These are phyloP conservation scores for Colletotrichum chlorophyti DNA, from an alignment of 2,329 filamentous ascomycete species.

Conservation along the genomic window DNA sequence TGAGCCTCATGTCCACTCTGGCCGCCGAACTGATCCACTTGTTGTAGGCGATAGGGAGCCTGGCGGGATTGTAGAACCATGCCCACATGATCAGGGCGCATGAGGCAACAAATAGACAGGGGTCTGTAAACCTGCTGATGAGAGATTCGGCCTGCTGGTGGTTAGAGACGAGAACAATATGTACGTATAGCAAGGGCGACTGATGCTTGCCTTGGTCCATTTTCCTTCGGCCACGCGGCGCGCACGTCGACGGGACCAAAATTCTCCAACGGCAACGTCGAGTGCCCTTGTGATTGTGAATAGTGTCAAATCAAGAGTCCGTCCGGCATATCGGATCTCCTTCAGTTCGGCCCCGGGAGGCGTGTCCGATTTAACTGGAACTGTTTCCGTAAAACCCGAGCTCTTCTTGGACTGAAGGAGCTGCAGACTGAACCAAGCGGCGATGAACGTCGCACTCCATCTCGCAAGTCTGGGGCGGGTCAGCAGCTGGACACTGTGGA, in stretches of 20 bases:
- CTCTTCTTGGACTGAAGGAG: constrained; percentile 64
- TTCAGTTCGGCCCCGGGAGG: constrained; percentile 35
- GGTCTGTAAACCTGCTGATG: constrained; percentile 61
- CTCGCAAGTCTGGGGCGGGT: constrained; percentile 61
- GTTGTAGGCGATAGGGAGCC: constrained; percentile 76
- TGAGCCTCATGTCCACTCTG: constrained; percentile 75
- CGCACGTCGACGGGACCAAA: constrained; percentile 63
- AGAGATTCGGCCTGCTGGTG: constrained; percentile 46
- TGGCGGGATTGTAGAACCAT: constrained; percentile 79
- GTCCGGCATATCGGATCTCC: constrained; percentile 60
- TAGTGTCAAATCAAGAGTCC: constrained; percentile 83
- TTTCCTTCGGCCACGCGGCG: constrained; percentile 51
- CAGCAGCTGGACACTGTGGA: not conserved
- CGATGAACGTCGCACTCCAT: constrained; percentile 64
- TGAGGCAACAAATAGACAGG: constrained; percentile 74
- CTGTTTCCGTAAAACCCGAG: constrained; percentile 48
- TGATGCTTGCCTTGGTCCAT: constrained; percentile 53
- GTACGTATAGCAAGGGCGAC: not conserved
- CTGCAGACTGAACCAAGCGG: constrained; percentile 63
- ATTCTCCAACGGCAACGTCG: constrained; percentile 71
- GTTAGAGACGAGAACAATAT: not conserved
- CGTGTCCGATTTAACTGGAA: constrained; percentile 37
- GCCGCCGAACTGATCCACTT: constrained; percentile 84
- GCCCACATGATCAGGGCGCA: constrained; percentile 85
- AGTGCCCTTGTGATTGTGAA: constrained; percentile 76